Evolutionary conservation across 257 asterid species (phyloP), one percentile per base, ranked within the genome.

Genomic region (Ocimum tenuiflorum): DNA sequence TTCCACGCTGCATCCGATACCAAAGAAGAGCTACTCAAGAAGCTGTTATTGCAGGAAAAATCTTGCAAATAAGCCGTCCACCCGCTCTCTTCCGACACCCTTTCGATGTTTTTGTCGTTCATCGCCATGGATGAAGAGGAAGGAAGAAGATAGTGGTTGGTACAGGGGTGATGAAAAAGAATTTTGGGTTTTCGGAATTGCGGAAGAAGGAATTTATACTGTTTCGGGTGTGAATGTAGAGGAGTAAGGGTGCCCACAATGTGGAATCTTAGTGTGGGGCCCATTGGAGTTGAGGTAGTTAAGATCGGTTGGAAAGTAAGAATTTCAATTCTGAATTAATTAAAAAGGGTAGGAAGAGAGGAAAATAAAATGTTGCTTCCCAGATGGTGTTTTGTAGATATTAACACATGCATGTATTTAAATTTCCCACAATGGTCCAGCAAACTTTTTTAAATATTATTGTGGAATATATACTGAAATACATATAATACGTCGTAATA

Each of bases 1-100:
- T 83, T 69, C 92, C 85, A 79, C 36, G 78, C 85, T 11, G 79
- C 86, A 56, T 86, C 81, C 35, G 95, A 77, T 8, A 74, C 61
- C 48, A 80, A 33, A 61, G 85, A 80, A 43, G 85, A 67, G 69
- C 63, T 71, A n/a, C n/a, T n/a, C n/a, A 51, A 3, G 18, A 63
- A n/a, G n/a, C n/a, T n/a, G n/a, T 3, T 51, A 0, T 64, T 49
- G 29, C 64, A 47, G 2, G 82, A 72, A 19, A 74, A 80, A 3
- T 74, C 85, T 38, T 77, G 70, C 70, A 80, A 39, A 22, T 77
- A 77, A 7, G 59, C 69, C 0, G 85, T 77, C 85, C 85, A 80
- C 0, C 85, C 85, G 45, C 82, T 80, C 55, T 77, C 80, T 57
- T 70, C 77, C 8, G 54, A 18, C 0, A n/a, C n/a, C n/a, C n/a